Percentiles rank a stretch among this genome's conserved stretches.
Evolutionary conservation across 441 rosid species (phyloP).

Genomic region (Aleurites moluccanus): DNA sequence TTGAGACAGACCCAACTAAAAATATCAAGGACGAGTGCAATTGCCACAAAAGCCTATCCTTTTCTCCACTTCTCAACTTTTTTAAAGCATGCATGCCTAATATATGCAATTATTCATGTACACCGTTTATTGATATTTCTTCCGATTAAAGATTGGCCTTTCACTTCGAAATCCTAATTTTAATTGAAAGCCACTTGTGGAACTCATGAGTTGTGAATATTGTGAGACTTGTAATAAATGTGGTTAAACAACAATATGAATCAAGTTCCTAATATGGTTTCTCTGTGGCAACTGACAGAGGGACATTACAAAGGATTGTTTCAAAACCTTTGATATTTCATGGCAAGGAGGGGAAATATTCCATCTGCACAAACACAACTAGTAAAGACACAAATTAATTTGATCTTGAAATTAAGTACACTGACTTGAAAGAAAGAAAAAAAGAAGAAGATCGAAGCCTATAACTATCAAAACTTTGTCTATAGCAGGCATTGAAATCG

Average conservation of each 20-base stretch:
- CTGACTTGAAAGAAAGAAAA: not conserved
- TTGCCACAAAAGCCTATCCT: not conserved
- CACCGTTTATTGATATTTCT: not conserved
- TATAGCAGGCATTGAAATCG: too few relatives aligned
- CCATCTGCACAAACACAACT: not conserved
- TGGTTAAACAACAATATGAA: not conserved
- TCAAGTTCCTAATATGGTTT: not conserved
- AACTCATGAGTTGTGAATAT: too few relatives aligned
- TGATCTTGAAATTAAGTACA: not conserved
- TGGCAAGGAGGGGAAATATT: not conserved
- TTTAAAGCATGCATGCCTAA: not conserved
- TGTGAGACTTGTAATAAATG: too few relatives aligned
- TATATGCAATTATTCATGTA: not conserved
- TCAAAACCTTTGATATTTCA: not conserved
- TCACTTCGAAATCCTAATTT: not conserved
- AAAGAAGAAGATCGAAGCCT: too few relatives aligned
- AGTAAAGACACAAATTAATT: not conserved
- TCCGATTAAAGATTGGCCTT: not conserved
- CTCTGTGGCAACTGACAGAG: too few relatives aligned
- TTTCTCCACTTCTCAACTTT: not conserved
- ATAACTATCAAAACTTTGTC: too few relatives aligned
- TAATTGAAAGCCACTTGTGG: not conserved
- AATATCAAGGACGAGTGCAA: not conserved
- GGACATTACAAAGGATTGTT: not conserved
- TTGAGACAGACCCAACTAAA: conserved; percentile 3